These are phyloP conservation scores for Tulasnella sp. DNA, from an alignment of 768 basidiomycete genomes.

Conservation along the genomic window DNA sequence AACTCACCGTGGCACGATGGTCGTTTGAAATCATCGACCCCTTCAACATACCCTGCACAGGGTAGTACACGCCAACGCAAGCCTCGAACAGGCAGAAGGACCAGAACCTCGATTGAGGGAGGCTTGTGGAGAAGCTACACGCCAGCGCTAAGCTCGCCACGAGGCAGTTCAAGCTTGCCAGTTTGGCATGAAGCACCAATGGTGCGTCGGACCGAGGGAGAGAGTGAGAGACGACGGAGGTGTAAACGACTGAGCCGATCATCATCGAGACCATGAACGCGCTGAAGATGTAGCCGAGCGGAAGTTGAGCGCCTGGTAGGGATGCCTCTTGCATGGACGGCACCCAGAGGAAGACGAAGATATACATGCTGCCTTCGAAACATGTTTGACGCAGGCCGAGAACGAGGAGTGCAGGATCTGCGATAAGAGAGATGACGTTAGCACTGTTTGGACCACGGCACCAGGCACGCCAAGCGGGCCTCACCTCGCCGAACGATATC, in stretches of 20 bases:
- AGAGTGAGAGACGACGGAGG: constrained; percentile 47
- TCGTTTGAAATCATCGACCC: constrained; percentile 69
- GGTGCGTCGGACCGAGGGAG: constrained; percentile 46
- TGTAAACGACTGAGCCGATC: constrained; percentile 74
- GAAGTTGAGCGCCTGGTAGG: constrained; percentile 50
- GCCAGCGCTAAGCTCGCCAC: constrained; percentile 61
- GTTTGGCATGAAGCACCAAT: constrained; percentile 65
- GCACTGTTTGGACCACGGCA: not conserved
- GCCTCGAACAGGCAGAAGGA: constrained; percentile 76
- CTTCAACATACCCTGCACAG: constrained; percentile 73
- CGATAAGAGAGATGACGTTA: constrained; percentile 40
- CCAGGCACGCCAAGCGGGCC: constrained; percentile 4
- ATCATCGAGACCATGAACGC: constrained; percentile 83
- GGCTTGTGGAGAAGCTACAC: constrained; percentile 50
- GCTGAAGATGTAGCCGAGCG: constrained; percentile 79
- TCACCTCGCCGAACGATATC: constrained; percentile 58
- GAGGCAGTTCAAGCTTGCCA: constrained; percentile 66
- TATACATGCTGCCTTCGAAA: constrained; percentile 84
- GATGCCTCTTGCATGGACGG: constrained; percentile 70
- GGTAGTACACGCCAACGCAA: constrained; percentile 80
- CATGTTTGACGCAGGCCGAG: constrained; percentile 77
- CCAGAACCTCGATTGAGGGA: constrained; percentile 63
- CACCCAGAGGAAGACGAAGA: constrained; percentile 84
- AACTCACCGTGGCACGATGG: constrained; percentile 69
- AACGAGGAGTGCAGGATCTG: constrained; percentile 61